phyloP scores from a whole-genome alignment of 1,284 basidiomycete genomes.

The Microbotryum saponariae region DNA sequence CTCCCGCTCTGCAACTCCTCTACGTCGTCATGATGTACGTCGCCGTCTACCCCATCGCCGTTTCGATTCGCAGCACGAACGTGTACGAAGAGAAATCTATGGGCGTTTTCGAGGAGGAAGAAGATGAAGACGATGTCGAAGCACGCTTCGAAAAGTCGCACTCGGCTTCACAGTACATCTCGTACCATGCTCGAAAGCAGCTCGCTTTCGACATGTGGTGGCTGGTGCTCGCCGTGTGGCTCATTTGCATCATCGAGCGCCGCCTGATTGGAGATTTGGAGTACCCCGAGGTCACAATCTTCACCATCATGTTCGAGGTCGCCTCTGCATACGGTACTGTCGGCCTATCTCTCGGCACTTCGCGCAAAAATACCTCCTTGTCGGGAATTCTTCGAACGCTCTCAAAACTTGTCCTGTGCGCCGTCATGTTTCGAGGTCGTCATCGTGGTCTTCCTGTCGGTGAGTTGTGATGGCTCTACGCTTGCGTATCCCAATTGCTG shows the following conservation, averaged over 20 bases:
- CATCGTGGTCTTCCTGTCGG: slow-evolving; percentile 63
- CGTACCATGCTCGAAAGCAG: slow-evolving; percentile 73
- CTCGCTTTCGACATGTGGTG: slow-evolving; percentile 65
- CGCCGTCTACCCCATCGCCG: slow-evolving; percentile 48
- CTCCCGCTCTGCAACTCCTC: slow-evolving; percentile 72
- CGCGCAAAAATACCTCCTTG: slow-evolving; percentile 57
- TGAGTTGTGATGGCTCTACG: too few species aligned
- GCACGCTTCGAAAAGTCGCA: slow-evolving; percentile 42
- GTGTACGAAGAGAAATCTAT: slow-evolving; percentile 78
- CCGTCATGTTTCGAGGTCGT: slow-evolving; percentile 86
- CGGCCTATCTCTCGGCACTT: slow-evolving; percentile 64
- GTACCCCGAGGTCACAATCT: slow-evolving; percentile 28
- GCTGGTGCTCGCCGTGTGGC: slow-evolving; percentile 32
- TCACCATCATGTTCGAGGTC: slow-evolving; percentile 56
- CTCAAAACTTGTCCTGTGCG: slow-evolving; percentile 75
- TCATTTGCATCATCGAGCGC: slow-evolving; percentile 71
- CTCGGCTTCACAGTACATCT: slow-evolving; percentile 37
- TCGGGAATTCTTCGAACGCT: slow-evolving; percentile 68
- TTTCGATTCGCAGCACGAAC: slow-evolving; percentile 89
- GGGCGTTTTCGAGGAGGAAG: slow-evolving; percentile 52
- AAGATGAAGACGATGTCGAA: slow-evolving; percentile 48
- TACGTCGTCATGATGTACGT: slow-evolving; percentile 82
- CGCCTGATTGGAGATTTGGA: slow-evolving; percentile 43
- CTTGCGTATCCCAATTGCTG: slow-evolving; percentile 1
- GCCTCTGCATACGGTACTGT: slow-evolving; percentile 89